Conservation (phyloP, 2,329 filamentous ascomycete genomes). For the Allantophomopsis lycopodina region DNA sequence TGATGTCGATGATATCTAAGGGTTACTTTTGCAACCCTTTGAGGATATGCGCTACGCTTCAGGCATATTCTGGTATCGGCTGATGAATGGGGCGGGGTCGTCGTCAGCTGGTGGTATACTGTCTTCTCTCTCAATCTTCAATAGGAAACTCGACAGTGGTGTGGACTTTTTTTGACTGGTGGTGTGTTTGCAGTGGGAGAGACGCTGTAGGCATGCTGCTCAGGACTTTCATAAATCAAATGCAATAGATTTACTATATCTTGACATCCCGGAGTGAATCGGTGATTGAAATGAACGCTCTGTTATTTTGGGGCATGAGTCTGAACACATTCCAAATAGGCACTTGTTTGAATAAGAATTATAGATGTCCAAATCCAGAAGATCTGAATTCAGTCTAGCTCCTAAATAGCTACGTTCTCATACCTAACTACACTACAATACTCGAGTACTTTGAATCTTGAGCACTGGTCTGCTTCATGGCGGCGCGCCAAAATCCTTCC, state of each 20-base stretch:
- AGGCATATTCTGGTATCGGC: background rate
- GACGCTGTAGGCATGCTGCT: slow-evolving; percentile 27
- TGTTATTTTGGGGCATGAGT: too few relatives aligned
- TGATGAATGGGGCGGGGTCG: background rate
- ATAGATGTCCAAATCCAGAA: too few relatives aligned
- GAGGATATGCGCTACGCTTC: background rate
- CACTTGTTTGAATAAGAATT: too few relatives aligned
- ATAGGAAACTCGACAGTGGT: slow-evolving; percentile 20
- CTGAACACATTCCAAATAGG: too few relatives aligned
- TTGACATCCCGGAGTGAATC: too few relatives aligned
- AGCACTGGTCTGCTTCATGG: too few relatives aligned
- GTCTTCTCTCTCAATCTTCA: slow-evolving; percentile 51
- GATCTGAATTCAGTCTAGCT: too few relatives aligned
- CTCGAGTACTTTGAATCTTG: too few relatives aligned
- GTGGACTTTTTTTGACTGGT: slow-evolving; percentile 11
- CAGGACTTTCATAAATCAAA: slow-evolving; percentile 6
- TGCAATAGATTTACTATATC: background rate
- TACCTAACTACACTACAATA: too few relatives aligned
- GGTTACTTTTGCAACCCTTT: background rate
- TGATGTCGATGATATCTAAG: slow-evolving; percentile 90
- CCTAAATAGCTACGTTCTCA: too few relatives aligned
- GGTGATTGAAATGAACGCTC: too few relatives aligned
- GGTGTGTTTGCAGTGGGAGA: slow-evolving; percentile 26
- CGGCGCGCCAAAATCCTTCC: too few relatives aligned
- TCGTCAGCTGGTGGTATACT: slow-evolving; percentile 27